These are phyloP conservation scores for Chloris gayana DNA, from an alignment of 176 grass and related monocot genomes.

Conservation along the genomic window DNA sequence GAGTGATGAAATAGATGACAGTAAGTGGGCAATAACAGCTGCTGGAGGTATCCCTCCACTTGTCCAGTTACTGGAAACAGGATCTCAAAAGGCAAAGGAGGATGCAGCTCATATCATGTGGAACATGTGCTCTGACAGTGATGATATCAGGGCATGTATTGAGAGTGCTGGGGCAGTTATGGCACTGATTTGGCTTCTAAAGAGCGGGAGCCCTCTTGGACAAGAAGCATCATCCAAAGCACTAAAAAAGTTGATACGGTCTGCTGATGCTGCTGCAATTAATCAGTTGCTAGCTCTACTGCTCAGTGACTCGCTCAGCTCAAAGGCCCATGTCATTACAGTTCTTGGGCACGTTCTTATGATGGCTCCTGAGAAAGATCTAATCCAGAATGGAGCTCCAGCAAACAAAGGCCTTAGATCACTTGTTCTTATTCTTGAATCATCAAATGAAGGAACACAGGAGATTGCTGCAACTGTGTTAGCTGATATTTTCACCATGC, in stretches of 20 bases:
- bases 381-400: conserved; percentile 74
- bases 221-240: conserved; percentile 88
- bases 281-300: conserved; percentile 91
- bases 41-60: conserved; percentile 96
- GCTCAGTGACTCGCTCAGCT: conserved; percentile 67
- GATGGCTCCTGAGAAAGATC: conserved; percentile 72
- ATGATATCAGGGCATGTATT: conserved; percentile 95
- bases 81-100: conserved; percentile 91
- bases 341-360: conserved; percentile 93
- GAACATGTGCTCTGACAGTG: conserved; percentile 90
- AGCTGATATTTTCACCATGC: conserved; percentile 89
- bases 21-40: conserved; percentile 98
- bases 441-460: conserved; percentile 82
- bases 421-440: conserved; percentile 81
- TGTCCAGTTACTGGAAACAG: conserved; percentile 84
- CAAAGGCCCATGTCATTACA: conserved; percentile 78
- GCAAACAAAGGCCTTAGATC: conserved; percentile 88
- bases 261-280: conserved; percentile 80
- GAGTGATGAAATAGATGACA: conserved; percentile 93
- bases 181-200: conserved; percentile 88
- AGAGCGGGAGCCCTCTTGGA: conserved; percentile 63
- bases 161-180: conserved; percentile 85
- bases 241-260: conserved; percentile 77
- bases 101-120: conserved; percentile 83
- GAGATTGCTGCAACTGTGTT: conserved; percentile 83